phyloP scores from a whole-genome alignment of 768 basidiomycete species.

The Hemileccinum rubropunctum region DNA sequence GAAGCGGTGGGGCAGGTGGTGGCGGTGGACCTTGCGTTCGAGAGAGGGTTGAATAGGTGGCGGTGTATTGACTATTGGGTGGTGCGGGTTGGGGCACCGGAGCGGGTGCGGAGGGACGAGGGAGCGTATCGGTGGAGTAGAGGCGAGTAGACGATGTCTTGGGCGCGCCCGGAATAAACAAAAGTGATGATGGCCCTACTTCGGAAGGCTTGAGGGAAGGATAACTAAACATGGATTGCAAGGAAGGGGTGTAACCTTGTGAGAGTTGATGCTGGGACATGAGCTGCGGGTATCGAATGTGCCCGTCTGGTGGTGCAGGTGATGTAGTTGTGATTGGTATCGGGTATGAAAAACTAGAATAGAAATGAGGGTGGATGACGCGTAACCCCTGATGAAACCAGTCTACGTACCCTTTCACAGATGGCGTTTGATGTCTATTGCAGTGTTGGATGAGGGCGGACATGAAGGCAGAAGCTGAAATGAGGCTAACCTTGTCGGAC shows the following conservation, averaged over 20 bases:
- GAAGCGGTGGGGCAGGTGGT: slow-evolving; percentile 22
- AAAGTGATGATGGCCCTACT: slow-evolving; percentile 40
- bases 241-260: slow-evolving; percentile 76
- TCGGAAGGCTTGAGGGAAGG: slow-evolving; percentile 32
- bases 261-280: slow-evolving; percentile 78
- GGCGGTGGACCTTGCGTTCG: slow-evolving; percentile 25
- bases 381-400: slow-evolving; percentile 1
- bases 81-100: slow-evolving; percentile 9
- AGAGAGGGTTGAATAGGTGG: slow-evolving; percentile 27
- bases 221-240: slow-evolving; percentile 69
- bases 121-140: slow-evolving; percentile 35
- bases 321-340: slow-evolving; percentile 70
- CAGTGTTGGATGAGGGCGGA: slow-evolving; percentile 30
- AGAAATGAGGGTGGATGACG: slow-evolving; percentile 15
- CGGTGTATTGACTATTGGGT: slow-evolving; percentile 14
- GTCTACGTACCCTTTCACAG: slow-evolving; percentile 36
- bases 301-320: slow-evolving; percentile 47
- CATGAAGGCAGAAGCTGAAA: slow-evolving; percentile 34
- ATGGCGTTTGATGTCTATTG: slow-evolving; percentile 27
- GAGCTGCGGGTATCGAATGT: slow-evolving; percentile 61
- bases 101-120: slow-evolving; percentile 32
- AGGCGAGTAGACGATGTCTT: slow-evolving; percentile 21
- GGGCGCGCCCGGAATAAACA: slow-evolving; percentile 40
- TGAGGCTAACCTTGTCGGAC: slow-evolving; percentile 54
- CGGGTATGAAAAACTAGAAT: slow-evolving; percentile 39